Conservation (phyloP, 2,329 filamentous ascomycete species). For the Nothophaeocryptopus gaeumannii region DNA sequence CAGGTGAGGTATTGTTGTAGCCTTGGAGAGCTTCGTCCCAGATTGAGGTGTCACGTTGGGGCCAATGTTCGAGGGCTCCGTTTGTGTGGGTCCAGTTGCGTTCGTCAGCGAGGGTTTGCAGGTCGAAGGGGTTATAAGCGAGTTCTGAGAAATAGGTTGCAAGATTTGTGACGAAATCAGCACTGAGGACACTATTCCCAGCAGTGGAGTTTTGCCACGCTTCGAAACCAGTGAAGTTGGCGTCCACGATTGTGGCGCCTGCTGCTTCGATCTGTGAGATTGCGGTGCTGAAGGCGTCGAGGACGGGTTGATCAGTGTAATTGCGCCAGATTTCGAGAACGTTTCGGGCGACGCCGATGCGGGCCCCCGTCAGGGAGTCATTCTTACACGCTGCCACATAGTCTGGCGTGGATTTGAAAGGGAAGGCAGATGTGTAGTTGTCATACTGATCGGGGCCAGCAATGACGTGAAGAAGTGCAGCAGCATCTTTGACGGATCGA, state of each 20-base stretch:
- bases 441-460: slow-evolving; percentile 52
- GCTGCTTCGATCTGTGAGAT: slow-evolving; percentile 17
- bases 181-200: slow-evolving; percentile 49
- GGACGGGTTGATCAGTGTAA: slow-evolving; percentile 39
- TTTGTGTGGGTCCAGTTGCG: slow-evolving; percentile 55
- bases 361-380: slow-evolving; percentile 46
- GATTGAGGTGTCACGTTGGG: slow-evolving; percentile 55
- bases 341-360: slow-evolving; percentile 64
- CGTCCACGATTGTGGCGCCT: slow-evolving; percentile 21
- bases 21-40: slow-evolving; percentile 57
- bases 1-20: slow-evolving; percentile 56
- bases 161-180: slow-evolving; percentile 60
- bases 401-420: slow-evolving; percentile 54
- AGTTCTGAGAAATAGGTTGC: slow-evolving; percentile 57
- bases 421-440: slow-evolving; percentile 60
- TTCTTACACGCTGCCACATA: slow-evolving; percentile 58
- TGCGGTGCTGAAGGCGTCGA: slow-evolving; percentile 39
- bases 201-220: slow-evolving; percentile 42
- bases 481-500: slow-evolving; percentile 58
- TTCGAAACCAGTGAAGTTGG: slow-evolving; percentile 30
- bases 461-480: slow-evolving; percentile 58
- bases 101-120: slow-evolving; percentile 53
- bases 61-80: slow-evolving; percentile 55
- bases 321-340: slow-evolving; percentile 44
- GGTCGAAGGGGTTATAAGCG: slow-evolving; percentile 55